phyloP scores from a whole-genome alignment of 2,329 filamentous ascomycete genomes.

The Xylaria sp. region DNA sequence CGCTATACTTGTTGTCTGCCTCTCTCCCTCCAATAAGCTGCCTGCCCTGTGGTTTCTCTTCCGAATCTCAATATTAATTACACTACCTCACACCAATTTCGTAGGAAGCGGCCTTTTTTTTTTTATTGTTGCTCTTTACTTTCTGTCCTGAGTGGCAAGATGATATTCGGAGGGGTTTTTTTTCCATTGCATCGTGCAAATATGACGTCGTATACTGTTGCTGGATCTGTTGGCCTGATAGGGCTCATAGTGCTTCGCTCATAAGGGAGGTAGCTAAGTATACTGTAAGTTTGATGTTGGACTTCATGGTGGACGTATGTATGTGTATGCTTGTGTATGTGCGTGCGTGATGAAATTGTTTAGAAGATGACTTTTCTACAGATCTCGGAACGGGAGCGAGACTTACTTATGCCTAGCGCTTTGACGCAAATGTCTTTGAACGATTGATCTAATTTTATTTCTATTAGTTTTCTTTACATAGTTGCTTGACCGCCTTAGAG shows the following conservation, averaged over 20 bases:
- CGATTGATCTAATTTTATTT: too few relatives aligned
- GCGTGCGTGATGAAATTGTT: background rate
- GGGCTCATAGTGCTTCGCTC: conserved; percentile 15
- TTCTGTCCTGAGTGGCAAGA: too few relatives aligned
- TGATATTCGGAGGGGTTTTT: background rate
- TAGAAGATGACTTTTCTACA: background rate
- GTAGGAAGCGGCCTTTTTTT: too few relatives aligned
- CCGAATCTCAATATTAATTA: too few relatives aligned
- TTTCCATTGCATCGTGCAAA: background rate
- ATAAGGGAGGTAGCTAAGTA: conserved; percentile 33
- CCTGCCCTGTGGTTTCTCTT: too few relatives aligned
- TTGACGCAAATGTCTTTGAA: background rate
- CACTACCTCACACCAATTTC: too few relatives aligned
- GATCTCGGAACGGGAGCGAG: background rate
- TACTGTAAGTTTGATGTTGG: conserved; percentile 35
- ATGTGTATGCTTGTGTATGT: background rate
- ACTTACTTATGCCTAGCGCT: background rate
- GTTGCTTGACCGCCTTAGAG: background rate
- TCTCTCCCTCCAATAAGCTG: too few relatives aligned
- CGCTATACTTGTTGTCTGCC: too few relatives aligned
- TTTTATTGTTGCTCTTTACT: too few relatives aligned
- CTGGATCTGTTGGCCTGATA: background rate
- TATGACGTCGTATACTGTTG: conserved; percentile 11
- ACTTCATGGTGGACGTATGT: conserved; percentile 24
- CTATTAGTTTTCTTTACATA: background rate